A percentile compares a stretch with the other conserved stretches of the same genome.
Conservation (phyloP, 1,139 yeast genomes). For the Taphrina pruni region DNA sequence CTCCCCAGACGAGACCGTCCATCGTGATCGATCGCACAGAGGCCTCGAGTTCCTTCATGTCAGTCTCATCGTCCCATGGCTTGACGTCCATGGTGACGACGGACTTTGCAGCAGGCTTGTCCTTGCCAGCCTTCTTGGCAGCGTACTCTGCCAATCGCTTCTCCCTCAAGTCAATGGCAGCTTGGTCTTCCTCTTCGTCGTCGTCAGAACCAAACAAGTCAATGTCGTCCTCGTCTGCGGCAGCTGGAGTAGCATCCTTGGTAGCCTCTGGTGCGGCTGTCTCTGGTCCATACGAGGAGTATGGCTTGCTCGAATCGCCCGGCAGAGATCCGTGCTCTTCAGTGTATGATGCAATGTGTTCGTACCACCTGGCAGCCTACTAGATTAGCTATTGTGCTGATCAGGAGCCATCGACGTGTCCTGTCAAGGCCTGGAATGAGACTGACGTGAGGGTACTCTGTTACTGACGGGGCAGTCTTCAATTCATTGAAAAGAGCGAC, state of each 20-base stretch:
- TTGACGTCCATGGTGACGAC: constrained; percentile 94
- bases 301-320: constrained; percentile 53
- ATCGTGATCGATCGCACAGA: constrained; percentile 80
- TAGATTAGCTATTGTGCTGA: not conserved
- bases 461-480: constrained; percentile 61
- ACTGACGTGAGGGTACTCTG: constrained; percentile 82
- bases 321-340: constrained; percentile 65
- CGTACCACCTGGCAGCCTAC: constrained; percentile 85
- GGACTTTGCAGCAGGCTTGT: constrained; percentile 98
- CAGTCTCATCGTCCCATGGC: constrained; percentile 99
- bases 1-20: constrained; percentile 99
- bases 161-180: constrained; percentile 94
- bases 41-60: constrained; percentile 83
- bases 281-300: constrained; percentile 66
- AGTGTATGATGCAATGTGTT: constrained; percentile 92
- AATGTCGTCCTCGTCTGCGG: constrained; percentile 77
- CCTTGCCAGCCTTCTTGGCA: constrained; percentile 95
- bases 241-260: constrained; percentile 64
- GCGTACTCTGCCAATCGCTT: constrained; percentile 97
- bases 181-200: constrained; percentile 94
- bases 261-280: constrained; percentile 62
- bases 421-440: not conserved
- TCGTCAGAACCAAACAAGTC: constrained; percentile 92
- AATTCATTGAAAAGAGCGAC: constrained; percentile 91
- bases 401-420: not conserved